Conservation (phyloP, 768 basidiomycete species). For the Russula abietina region DNA sequence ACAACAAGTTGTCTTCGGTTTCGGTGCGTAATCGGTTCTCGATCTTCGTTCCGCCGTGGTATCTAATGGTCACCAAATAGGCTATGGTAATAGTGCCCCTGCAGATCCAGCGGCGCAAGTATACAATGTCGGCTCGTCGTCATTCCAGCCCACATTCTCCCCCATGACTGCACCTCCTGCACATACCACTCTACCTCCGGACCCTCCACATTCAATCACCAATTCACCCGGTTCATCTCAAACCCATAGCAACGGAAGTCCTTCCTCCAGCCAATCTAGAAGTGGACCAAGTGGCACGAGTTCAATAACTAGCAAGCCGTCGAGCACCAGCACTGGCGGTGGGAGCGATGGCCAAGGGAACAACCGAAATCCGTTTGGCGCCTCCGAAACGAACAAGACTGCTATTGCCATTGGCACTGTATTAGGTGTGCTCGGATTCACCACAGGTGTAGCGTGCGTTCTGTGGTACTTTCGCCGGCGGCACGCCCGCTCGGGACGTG, state of each 20-base stretch:
- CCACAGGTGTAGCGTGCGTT: slow-evolving; percentile 38
- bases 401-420: slow-evolving; percentile 58
- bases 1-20: slow-evolving; percentile 69
- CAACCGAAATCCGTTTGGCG: background rate
- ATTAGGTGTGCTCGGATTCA: slow-evolving; percentile 53
- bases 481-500: slow-evolving; percentile 21
- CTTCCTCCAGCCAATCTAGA: background rate
- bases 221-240: slow-evolving; percentile 19
- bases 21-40: slow-evolving; percentile 47
- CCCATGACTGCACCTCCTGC: slow-evolving; percentile 29
- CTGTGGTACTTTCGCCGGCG: slow-evolving; percentile 44
- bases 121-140: slow-evolving; percentile 39
- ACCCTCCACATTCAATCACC: slow-evolving; percentile 23
- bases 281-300: slow-evolving; percentile 16
- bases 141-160: slow-evolving; percentile 38
- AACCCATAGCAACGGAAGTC: background rate
- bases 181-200: slow-evolving; percentile 28
- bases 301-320: background rate
- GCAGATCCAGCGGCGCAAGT: slow-evolving; percentile 51
- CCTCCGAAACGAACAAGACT: slow-evolving; percentile 26
- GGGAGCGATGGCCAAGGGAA: slow-evolving; percentile 19
- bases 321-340: slow-evolving; percentile 18
- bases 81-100: slow-evolving; percentile 45
- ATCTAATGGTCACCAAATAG: slow-evolving; percentile 29
- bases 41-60: background rate